Evolutionary conservation across 805 yeast species (phyloP), one percentile per base, ranked within the genome.

Genomic region (Metschnikowia dekortorum): DNA sequence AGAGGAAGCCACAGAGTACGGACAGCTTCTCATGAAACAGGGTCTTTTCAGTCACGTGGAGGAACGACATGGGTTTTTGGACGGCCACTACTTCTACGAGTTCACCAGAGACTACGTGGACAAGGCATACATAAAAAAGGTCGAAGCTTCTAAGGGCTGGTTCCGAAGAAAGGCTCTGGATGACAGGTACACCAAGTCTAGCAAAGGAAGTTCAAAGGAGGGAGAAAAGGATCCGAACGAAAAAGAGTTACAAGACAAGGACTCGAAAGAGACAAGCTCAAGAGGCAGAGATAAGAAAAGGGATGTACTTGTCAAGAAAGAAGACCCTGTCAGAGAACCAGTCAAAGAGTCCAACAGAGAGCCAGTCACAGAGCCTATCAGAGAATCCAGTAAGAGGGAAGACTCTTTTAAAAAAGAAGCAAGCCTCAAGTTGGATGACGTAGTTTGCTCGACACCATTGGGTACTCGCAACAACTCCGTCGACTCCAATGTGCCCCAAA

Each of bases 51-150:
- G 66, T n/a, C 98, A 92, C 61, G 97, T 89, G 18, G 89, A 87
- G 53, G 74, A 81, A 41, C 77, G 92, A 33, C 97, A 92, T 63
- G 82, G 86, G 2, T 89, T 94, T 58, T 68, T 90, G 47, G 96
- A 92, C 68, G 99, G 99, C 0, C 91, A 94, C 61, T 92, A 90
- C 63, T 92, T 92, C 66, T 92, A 92, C 61, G 84, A 81, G 58
- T 65, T 91, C 46, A 76, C 75, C 18, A 79, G 80, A 0, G 85
- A 84, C 31, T 86, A 75, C 54, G 66, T 71, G 10, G 70, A 71
- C 38, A 65, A 62, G 39, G 53, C 67, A 29, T 61, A 62, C 42
- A 61, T 53, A 30, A 57, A 53, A 35, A 61, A 54, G 49, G 55
- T 57, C 22, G 49, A 38, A 30, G 8, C 33, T 8, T 14, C 32